Percentiles rank a stretch among this genome's conserved stretches.
These are phyloP conservation scores for Entomortierella parvispora DNA, from an alignment of 192 early-diverging fungal species.

Conservation along the genomic window DNA sequence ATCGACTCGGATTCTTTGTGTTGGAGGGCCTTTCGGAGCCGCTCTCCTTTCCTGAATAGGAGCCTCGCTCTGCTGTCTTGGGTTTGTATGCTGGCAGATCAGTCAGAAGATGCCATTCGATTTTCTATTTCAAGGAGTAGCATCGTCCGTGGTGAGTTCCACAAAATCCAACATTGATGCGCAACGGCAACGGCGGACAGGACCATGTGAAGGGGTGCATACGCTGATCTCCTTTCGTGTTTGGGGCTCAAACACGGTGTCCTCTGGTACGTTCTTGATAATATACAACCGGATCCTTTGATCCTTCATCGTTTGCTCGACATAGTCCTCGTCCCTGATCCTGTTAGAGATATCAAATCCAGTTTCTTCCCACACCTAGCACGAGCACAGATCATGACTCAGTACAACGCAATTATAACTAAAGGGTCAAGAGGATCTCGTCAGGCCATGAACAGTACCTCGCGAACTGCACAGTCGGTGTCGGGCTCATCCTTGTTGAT, in stretches of 20 bases:
- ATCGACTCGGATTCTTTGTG: slow-evolving; percentile 62
- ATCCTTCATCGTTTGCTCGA: slow-evolving; percentile 90
- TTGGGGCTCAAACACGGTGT: slow-evolving; percentile 81
- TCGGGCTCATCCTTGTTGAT: slow-evolving; percentile 98
- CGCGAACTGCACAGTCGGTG: slow-evolving; percentile 88
- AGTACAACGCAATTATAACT: not conserved
- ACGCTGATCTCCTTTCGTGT: slow-evolving; percentile 97
- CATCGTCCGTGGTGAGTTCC: not conserved
- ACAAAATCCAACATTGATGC: not conserved
- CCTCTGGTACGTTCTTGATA: slow-evolving; percentile 85
- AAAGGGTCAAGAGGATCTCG: slow-evolving; percentile 11
- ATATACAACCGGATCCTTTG: slow-evolving; percentile 94
- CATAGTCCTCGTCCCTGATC: slow-evolving; percentile 79
- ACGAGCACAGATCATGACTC: not conserved
- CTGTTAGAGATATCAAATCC: slow-evolving; percentile 87
- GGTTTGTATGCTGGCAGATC: slow-evolving; percentile 70
- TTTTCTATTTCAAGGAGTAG: slow-evolving; percentile 51
- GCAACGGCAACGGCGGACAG: not conserved
- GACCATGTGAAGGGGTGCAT: slow-evolving; percentile 10
- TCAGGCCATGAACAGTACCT: slow-evolving; percentile 62
- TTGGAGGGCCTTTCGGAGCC: slow-evolving; percentile 37
- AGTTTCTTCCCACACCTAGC: slow-evolving; percentile 90
- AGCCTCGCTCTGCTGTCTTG: slow-evolving; percentile 31
- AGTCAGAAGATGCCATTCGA: slow-evolving; percentile 74
- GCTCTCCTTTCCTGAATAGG: slow-evolving; percentile 45